Conservation (phyloP, 2,329 filamentous ascomycete genomes). For the Penicillium thymicola region DNA sequence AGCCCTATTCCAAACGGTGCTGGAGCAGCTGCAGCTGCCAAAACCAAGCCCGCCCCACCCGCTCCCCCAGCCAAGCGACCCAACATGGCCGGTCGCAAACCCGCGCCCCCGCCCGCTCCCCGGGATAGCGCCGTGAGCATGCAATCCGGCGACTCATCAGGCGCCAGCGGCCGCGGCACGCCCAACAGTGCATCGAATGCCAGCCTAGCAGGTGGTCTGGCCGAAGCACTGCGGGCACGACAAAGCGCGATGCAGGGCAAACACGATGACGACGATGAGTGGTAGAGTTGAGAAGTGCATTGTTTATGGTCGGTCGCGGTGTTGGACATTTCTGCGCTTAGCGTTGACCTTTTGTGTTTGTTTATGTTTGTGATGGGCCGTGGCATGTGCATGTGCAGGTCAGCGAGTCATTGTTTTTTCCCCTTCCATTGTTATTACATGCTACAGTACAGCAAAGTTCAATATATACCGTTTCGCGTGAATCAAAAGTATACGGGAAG, state of each 20-base stretch:
- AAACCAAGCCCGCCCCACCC: constrained; percentile 68
- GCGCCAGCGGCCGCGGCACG: constrained; percentile 67
- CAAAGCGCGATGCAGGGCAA: constrained; percentile 73
- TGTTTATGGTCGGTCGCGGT: constrained; percentile 13
- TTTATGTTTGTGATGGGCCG: not conserved
- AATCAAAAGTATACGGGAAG: not conserved
- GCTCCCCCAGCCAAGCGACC: constrained; percentile 79
- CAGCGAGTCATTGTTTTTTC: constrained; percentile 1
- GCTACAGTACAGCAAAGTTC: not conserved
- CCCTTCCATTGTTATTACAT: not conserved
- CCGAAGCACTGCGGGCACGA: constrained; percentile 72
- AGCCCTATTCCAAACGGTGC: constrained; percentile 59
- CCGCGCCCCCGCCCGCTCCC: constrained; percentile 61
- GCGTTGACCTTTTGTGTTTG: constrained; percentile 18
- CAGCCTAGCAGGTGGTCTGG: constrained; percentile 69
- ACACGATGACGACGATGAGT: constrained; percentile 67
- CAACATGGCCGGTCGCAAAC: constrained; percentile 64
- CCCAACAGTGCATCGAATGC: constrained; percentile 57
- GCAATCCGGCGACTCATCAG: constrained; percentile 49
- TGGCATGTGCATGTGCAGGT: constrained; percentile 4
- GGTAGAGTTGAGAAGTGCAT: constrained; percentile 46
- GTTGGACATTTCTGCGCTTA: constrained; percentile 23
- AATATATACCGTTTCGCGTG: constrained; percentile 9
- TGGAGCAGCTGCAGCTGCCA: constrained; percentile 44
- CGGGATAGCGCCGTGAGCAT: constrained; percentile 61